phyloP scores from a whole-genome alignment of 139 green algal species.

The Microglena sp. region DNA sequence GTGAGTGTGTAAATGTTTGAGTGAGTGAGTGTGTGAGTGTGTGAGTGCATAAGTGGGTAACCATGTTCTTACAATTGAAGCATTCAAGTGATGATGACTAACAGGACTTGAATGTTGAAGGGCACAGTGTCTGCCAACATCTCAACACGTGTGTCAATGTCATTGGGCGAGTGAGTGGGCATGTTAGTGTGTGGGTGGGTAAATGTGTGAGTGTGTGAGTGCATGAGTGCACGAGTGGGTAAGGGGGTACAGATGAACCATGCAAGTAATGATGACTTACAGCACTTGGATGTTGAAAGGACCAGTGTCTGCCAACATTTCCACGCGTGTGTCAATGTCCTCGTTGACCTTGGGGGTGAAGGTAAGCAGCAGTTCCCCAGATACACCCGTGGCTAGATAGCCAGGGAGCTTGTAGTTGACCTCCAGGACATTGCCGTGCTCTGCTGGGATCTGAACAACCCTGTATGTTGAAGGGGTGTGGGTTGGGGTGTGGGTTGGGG shows the following conservation, averaged over 20 bases:
- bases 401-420: constrained; percentile 45
- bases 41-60: no score
- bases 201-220: no score
- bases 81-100: no score
- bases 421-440: constrained; percentile 35
- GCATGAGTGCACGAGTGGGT: no score
- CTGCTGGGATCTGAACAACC: constrained; percentile 31
- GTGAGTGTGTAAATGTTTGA: no score
- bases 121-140: constrained; percentile 45
- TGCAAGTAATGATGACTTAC: no score
- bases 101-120: constrained; percentile 34
- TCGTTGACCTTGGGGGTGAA: constrained; percentile 52
- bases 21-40: no score
- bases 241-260: no score
- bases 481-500: no score
- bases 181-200: no score
- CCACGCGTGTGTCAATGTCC: constrained; percentile 39
- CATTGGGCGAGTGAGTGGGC: no score
- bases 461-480: background rate
- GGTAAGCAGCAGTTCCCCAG: constrained; percentile 29
- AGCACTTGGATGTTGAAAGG: constrained; percentile 36
- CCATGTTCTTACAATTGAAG: no score
- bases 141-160: constrained; percentile 37
- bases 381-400: constrained; percentile 44
- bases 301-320: constrained; percentile 44